Percentiles rank a stretch among this genome's conserved stretches.
These are phyloP conservation scores for Triadica sebifera DNA, from an alignment of 345 rosid genomes.

Conservation along the genomic window DNA sequence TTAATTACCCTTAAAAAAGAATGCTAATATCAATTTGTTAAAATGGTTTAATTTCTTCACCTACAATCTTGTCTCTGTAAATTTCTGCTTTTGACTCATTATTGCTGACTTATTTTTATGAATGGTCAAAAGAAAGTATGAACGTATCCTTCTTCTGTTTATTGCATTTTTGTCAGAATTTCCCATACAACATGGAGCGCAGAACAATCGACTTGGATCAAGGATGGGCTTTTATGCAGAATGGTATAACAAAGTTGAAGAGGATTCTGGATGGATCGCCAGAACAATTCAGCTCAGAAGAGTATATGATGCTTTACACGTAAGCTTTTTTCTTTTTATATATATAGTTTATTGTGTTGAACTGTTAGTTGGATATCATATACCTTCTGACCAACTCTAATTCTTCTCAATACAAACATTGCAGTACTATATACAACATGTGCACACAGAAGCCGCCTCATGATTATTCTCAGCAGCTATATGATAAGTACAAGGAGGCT, in stretches of 20 bases:
- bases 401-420: not conserved
- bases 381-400: constrained; percentile 1
- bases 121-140: not conserved
- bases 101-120: not conserved
- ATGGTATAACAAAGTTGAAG: constrained; percentile 72
- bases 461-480: constrained; percentile 84
- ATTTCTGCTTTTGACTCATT: not conserved
- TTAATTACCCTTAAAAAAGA: not conserved
- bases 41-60: not conserved
- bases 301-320: constrained; percentile 87
- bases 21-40: not conserved
- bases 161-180: not conserved
- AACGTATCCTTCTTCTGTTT: not conserved
- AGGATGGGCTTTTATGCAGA: constrained; percentile 83
- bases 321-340: constrained; percentile 20
- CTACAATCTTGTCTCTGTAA: not conserved
- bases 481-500: constrained; percentile 70
- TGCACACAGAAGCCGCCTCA: constrained; percentile 86
- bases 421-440: constrained; percentile 77
- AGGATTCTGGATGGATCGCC: constrained; percentile 65
- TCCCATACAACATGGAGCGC: constrained; percentile 47
- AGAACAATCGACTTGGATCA: constrained; percentile 62
- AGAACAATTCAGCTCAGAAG: constrained; percentile 63
- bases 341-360: no score
- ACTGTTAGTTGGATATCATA: not conserved